Base-by-base conservation (phyloP, 23 red algal genomes). In the Gracilaria gracilis region DNA sequence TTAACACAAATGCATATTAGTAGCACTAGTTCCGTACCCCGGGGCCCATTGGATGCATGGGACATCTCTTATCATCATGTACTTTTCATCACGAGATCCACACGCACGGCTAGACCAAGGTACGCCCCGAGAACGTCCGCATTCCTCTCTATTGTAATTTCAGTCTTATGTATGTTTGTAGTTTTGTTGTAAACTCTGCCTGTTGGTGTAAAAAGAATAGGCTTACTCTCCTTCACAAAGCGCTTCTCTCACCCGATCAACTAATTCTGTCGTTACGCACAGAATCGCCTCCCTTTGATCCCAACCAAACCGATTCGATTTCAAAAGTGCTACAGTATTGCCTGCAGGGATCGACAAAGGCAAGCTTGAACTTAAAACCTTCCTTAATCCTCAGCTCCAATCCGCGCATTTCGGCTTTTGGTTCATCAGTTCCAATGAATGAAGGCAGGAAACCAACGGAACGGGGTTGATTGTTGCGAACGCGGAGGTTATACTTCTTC, bases 151-250 rank as follows among this genome's bases (percentile, higher is more conserved):
- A 0, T 80, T 50, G 34, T 80, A 80, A 80, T 80, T 80, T 80
- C 75, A 58, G 75, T 17, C 75, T 50, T 50, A 50, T 80, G 51
- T 80, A 35, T 80, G 57, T 80, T 80, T 80, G 53, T 58, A 57
- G 57, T 50, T 80, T 4, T 80, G 28, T 80, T 58, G 51, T 58
- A 80, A 47, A 51, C 75, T 58, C 32, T 57, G 11, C 57, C 51
- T 14, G 25, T 37, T 80, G 33, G 6, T 21, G 28, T 58, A 20
- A 1, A 51, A 80, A 58, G 14, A 20, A 42, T 73, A 42, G 1
- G 36, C 9, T 16, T 39, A 16, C 16, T 23, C 42, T 46, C 42
- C 11, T 4, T 46, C 42, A 46, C 42, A 7, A 7, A 7, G 11
- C 42, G 36, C 11, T 9, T 19, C 17, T 55, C 8, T 6, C 42